Base-by-base conservation (phyloP, 2,329 filamentous ascomycete species). In the Apiospora marii region DNA sequence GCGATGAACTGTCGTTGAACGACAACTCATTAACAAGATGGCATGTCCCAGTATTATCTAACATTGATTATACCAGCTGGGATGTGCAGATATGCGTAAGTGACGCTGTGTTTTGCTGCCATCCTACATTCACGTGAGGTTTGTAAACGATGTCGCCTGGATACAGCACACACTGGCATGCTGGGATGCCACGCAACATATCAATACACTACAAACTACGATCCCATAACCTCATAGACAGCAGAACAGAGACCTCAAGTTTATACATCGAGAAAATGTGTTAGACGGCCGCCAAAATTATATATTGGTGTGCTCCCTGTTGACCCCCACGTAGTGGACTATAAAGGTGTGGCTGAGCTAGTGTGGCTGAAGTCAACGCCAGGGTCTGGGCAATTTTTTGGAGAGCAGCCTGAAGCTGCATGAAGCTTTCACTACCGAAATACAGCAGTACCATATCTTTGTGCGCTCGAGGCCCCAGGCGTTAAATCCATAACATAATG, bases 401-500 rank as follows among this genome's bases (percentile, higher is more conserved):
- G 67, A 46, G 67, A 64, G 30, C 67, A 12, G 67, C 12, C 67
- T 24, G 14, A 16, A 70, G 10, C 10, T 43, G 27, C 68, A 51
- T 53, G 68, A 51, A 53, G 43, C 68, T 69, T 53, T 69, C 48
- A 58, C 22, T 49, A 70, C 46, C 67, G 46, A 70, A 34, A 70
- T 69, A 68, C 24, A 46, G 53, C 27, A 58, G 4, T 61, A 58
- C 68, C 30, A 51, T 37, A 41, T 46, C 14, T 27, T 41, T 37
- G 30, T 37, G 30, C n/a, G 41, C 51, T 27, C 67, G 61, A 49
- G 70, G 73, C 70, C 30, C 51, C 43, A 44, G 41, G 34, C 64
- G 70, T 72, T 69, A 72, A 74, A 70, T 69, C 67, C 67, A 69
- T 19, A 70, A 41, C 58, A 64, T 70, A 69, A 82, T 82, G 81